These are phyloP conservation scores for Hirschfeldia incana DNA, from an alignment of 345 rosid species.

Conservation along the genomic window DNA sequence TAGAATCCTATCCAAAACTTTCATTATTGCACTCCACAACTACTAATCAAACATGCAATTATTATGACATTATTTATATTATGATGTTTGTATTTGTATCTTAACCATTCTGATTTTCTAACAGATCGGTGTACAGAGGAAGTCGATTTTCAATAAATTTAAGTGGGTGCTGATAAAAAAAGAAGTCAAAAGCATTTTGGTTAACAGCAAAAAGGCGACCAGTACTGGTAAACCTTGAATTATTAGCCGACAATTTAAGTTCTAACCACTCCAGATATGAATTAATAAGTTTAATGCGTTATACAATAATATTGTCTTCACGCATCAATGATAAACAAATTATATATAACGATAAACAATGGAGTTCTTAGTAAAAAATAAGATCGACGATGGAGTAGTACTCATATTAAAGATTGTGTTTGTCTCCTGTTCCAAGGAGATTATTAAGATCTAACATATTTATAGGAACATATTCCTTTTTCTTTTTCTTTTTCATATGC, in stretches of 20 bases:
- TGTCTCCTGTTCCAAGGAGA: not conserved
- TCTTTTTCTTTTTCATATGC: not conserved
- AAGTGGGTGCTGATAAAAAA: not conserved
- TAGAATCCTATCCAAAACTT: slow-evolving; percentile 31
- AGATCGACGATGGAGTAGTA: slow-evolving; percentile 1
- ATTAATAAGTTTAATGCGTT: not conserved
- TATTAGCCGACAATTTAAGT: slow-evolving; percentile 15
- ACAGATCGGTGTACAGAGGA: not conserved
- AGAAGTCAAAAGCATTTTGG: not conserved
- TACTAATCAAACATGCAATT: slow-evolving; percentile 36
- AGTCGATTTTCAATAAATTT: not conserved
- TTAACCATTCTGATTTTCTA: not conserved
- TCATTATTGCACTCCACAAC: slow-evolving; percentile 33
- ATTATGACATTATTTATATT: slow-evolving; percentile 19
- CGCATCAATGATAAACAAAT: not conserved
- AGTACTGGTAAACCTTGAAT: not conserved
- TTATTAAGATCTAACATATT: not conserved
- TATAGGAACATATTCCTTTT: not conserved
- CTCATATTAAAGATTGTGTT: not conserved
- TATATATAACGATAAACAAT: not conserved
- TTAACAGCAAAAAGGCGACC: not conserved
- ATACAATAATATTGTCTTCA: not conserved
- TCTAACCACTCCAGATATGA: slow-evolving; percentile 11
- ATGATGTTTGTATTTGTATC: not conserved
- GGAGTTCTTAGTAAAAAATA: not conserved